Evolutionary conservation across 306 rosid species (phyloP).

Genomic region (Medicago arabica): DNA sequence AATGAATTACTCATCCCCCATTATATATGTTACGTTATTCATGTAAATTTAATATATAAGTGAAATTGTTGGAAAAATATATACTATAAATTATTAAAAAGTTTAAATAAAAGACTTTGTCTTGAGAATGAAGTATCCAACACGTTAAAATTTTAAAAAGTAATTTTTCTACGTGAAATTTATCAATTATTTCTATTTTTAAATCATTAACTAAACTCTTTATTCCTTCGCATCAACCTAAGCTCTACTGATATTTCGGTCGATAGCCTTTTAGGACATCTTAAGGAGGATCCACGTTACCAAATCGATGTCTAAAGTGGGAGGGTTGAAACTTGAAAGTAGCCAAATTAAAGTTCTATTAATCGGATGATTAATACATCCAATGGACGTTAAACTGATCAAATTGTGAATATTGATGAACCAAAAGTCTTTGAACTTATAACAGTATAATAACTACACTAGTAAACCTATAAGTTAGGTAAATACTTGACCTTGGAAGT

Average conservation of each 20-base stretch:
- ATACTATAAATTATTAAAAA: too few relatives aligned
- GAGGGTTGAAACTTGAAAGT: background rate
- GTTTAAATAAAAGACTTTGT: too few relatives aligned
- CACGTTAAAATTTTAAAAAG: too few relatives aligned
- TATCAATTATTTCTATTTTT: background rate
- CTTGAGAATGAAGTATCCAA: too few relatives aligned
- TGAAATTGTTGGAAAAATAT: too few relatives aligned
- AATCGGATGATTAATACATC: background rate
- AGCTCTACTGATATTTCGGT: background rate
- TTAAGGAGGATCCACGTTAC: background rate
- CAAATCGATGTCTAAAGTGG: background rate
- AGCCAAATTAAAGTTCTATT: background rate
- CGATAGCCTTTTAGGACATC: background rate
- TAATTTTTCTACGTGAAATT: too few relatives aligned
- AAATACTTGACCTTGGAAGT: background rate
- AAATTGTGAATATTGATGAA: background rate
- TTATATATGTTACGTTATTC: too few relatives aligned
- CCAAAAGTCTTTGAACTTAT: background rate
- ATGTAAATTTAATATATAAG: too few relatives aligned
- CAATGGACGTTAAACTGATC: background rate
- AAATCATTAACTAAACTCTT: too few relatives aligned
- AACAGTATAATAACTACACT: background rate
- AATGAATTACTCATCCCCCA: too few relatives aligned
- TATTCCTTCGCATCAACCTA: background rate
- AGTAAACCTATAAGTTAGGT: slow-evolving; percentile 11